Base-by-base conservation (phyloP, 2,329 filamentous ascomycete species). In the Dryadomyces quercus-mongolicae region DNA sequence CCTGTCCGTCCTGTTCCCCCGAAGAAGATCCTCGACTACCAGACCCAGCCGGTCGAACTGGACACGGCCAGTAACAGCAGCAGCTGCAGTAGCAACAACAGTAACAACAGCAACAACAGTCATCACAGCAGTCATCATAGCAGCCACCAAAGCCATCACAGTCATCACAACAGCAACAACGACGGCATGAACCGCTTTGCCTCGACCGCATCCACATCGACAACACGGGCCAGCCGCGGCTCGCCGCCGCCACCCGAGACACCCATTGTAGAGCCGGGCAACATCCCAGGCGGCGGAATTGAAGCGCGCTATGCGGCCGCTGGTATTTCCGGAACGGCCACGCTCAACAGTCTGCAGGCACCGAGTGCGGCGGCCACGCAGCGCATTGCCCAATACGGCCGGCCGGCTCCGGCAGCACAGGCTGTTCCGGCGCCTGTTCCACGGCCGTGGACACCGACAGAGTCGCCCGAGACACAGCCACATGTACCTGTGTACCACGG, bases 191-290 rank as follows among this genome's bases (percentile, higher is more conserved):
- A 80, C 63, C 75, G 82, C 47, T 82, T 83, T 60, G 75, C 78
- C 12, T 96, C 92, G 2, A 95, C 88, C 8, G 90, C 92, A 15
- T 97, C 93, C 0, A 95, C 84, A 13, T 95, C 91, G 2, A 98
- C 93, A 1, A 96, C 92, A 2, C 83, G 88, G 60, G 93, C 93
- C 20, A 91, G 87, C 64, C 81, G 93, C 61, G 93, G 93, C 46
- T 97, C 92, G 31, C 93, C 93, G 5, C 92, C 93, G 5, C 93
- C 93, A 1, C 93, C 93, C 9, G 92, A 97, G 67, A 97, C 93
- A 0, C 89, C 93, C 36, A 78, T 92, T 57, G 78, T 86, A 34
- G 86, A 85, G 44, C 87, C 86, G 1, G 82, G 81, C 18, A 75
- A 74, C 53, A 75, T 82, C n/a, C 81, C 85, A 2, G 82, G 82